Evolutionary conservation across 2,329 filamentous ascomycete species (phyloP).

Genomic region (Aspergillus novofumigatus): DNA sequence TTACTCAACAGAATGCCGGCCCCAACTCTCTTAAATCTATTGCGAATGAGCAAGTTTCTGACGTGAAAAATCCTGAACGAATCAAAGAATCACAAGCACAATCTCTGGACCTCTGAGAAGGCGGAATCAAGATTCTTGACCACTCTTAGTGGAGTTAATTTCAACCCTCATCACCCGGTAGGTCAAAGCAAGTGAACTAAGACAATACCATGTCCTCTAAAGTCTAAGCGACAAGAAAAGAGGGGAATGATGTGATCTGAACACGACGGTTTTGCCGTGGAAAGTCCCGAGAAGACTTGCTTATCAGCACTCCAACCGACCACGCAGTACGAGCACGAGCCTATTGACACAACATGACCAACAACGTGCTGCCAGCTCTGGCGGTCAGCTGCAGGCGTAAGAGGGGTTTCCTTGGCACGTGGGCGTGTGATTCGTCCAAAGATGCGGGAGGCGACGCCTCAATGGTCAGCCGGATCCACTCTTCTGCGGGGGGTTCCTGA

Average conservation of each 20-base stretch:
- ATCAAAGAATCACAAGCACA: not conserved
- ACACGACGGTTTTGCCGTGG: not conserved
- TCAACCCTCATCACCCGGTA: not conserved
- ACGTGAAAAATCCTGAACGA: not conserved
- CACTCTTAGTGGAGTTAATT: not conserved
- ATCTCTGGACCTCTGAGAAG: not conserved
- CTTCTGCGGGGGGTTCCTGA: conserved; percentile 2
- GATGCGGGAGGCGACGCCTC: not conserved
- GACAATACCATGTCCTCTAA: not conserved
- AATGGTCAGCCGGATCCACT: not conserved
- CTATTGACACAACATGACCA: conserved; percentile 17
- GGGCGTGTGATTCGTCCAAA: conserved; percentile 13
- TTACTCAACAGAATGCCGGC: not conserved
- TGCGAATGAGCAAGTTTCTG: not conserved
- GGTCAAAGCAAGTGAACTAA: not conserved
- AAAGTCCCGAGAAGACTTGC: not conserved
- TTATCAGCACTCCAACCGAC: conserved; percentile 8
- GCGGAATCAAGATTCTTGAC: not conserved
- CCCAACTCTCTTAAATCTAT: not conserved
- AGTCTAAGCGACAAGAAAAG: not conserved
- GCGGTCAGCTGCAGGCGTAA: conserved; percentile 8
- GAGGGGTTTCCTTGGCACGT: conserved; percentile 17
- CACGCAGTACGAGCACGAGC: conserved; percentile 2
- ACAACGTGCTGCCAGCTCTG: conserved; percentile 16
- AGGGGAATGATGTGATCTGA: not conserved